phyloP scores from a whole-genome alignment of 495 filamentous ascomycete genomes.

The Alectoria sarmentosa region DNA sequence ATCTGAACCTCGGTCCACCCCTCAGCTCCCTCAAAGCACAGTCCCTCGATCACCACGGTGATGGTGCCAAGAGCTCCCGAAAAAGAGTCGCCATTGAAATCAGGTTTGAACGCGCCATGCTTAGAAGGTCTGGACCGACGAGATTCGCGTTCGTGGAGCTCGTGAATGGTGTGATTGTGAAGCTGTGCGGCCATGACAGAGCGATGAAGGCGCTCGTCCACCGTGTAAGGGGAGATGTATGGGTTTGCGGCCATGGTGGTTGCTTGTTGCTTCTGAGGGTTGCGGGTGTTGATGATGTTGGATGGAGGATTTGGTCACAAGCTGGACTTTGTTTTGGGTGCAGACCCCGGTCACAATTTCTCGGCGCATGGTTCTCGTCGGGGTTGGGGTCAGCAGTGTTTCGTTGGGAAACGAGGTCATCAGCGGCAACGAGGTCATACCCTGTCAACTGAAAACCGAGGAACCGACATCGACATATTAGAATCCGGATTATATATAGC shows the following conservation, averaged over 20 bases:
- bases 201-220: neutral
- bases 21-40: neutral
- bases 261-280: neutral
- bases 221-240: neutral
- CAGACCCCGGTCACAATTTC: neutral
- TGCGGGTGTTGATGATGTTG: neutral
- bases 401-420: slow-evolving; percentile 6
- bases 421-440: neutral
- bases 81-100: neutral
- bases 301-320: neutral
- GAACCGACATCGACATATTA: neutral
- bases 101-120: neutral
- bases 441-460: neutral
- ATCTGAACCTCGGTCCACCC: neutral
- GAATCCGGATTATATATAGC: neutral
- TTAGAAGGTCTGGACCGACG: neutral
- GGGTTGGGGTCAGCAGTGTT: neutral
- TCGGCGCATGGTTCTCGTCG: neutral
- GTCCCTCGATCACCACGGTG: neutral
- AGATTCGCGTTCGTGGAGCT: neutral
- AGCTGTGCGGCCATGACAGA: neutral
- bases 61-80: neutral
- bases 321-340: neutral
- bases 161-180: neutral
- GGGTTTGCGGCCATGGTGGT: neutral